Evolutionary conservation across 2,329 filamentous ascomycete genomes (phyloP).

Genomic region (Paecilomyces dactylethromorphus): DNA sequence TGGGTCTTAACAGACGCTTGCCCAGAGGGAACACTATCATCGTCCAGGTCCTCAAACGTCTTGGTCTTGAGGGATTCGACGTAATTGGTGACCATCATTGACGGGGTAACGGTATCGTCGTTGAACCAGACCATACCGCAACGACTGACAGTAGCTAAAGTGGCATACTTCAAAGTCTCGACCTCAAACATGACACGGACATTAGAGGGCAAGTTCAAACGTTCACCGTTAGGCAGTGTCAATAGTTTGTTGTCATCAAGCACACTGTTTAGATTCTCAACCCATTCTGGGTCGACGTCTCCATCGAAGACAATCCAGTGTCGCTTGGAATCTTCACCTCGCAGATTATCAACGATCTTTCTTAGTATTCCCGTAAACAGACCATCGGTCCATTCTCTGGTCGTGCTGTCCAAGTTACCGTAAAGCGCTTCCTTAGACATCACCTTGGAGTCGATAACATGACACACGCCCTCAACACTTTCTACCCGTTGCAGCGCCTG

Average conservation of each 20-base stretch:
- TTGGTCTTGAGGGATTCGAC: conserved; percentile 74
- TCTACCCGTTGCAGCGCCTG: conserved; percentile 89
- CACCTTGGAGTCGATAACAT: conserved; percentile 98
- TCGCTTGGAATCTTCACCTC: conserved; percentile 91
- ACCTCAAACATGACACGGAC: conserved; percentile 99
- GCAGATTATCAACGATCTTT: conserved; percentile 97
- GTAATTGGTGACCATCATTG: conserved; percentile 91
- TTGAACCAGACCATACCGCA: conserved; percentile 99
- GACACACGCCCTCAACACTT: conserved; percentile 84
- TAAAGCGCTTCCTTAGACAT: conserved; percentile 99
- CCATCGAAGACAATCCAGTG: conserved; percentile 99
- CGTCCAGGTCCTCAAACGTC: conserved; percentile 90
- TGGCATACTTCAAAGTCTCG: conserved; percentile 94
- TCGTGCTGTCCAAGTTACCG: conserved; percentile 91
- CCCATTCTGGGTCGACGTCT: conserved; percentile 98
- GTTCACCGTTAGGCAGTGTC: conserved; percentile 94
- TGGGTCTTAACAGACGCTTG: conserved; percentile 73
- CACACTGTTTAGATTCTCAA: conserved; percentile 99
- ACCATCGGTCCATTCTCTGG: conserved; percentile 97
- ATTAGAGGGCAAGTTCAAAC: conserved; percentile 86
- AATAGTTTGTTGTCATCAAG: conserved; percentile 98
- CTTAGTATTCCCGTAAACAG: conserved; percentile 95
- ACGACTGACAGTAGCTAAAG: conserved; percentile 95
- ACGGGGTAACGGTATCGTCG: conserved; percentile 87
- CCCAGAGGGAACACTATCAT: conserved; percentile 73